Evolutionary conservation across 2,329 filamentous ascomycete genomes (phyloP), one percentile per base, ranked within the genome.

Genomic region (Paradendryphiella salina): DNA sequence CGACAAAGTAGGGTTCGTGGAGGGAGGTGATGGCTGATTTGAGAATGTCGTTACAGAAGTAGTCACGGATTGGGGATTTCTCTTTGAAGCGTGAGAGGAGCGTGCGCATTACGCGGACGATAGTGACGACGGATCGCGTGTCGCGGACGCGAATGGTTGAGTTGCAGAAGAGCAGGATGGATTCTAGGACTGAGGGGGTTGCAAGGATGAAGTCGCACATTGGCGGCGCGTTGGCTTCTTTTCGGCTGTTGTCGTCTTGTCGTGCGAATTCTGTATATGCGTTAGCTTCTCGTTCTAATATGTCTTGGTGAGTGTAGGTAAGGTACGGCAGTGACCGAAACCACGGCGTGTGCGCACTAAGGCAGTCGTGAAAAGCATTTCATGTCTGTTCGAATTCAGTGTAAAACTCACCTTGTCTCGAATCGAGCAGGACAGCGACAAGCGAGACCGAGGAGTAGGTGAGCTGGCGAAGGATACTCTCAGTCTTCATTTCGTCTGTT

Each of bases 401-500:
- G 6, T 11, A 21, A 33, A 21, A 54, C 61, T 49, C 57, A 70
- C 68, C 69, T 42, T 71, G 65, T 39, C 67, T 52, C 6, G 91
- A 89, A 69, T 96, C 92, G 17, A 99, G 79, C 63, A 97, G 85
- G 60, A 90, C 89, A 6, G 90, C 90, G 56, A 96, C 88, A 81
- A 97, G 90, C 63, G 94, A 86, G 23, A 96, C 90, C 1, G 92
- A 90, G 3, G 90, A 90, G 73, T 95, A 94, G 0, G 93, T 96
- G 41, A 97, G 81, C 70, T 96, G 91, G 15, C 94, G 85, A 37
- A 99, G 77, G 23, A 99, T 95, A 67, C 93, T 97, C 72, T 99
- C 94, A 5, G 90, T 87, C 74, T 96, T 96, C 94, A 99, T 99
- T 76, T 99, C 94, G 61, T 96, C 91, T 1, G 89, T 89, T 45